Base-by-base conservation (phyloP, 2,329 filamentous ascomycete species). In the Penicillium hordei region DNA sequence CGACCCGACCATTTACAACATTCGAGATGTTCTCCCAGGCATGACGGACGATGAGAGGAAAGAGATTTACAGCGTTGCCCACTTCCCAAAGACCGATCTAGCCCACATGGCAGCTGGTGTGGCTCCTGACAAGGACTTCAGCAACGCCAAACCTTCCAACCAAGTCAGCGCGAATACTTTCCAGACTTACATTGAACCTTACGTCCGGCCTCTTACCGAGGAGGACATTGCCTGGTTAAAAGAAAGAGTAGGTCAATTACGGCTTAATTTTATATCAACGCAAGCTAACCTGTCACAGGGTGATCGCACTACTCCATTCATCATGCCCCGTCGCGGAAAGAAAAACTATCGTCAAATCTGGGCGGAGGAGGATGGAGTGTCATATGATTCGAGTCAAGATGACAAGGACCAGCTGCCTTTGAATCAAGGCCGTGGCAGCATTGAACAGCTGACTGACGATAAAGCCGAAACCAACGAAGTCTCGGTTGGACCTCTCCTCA, bases 101-200 rank as follows among this genome's bases (percentile, higher is more conserved):
- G 83, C 87, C 57, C 88, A 97, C 70, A 81, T 94, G 65, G 95
- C 96, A 62, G 89, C 93, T 12, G 94, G 94, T 48, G 87, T 89
- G 39, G 90, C 93, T 1, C 93, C 94, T 1, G 93, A 97, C 74
- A 92, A 91, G 72, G 94, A 99, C 77, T 97, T 97, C 70, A 97
- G 91, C 72, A 96, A 86, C 71, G 89, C 91, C 34, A 99, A 97
- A 72, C 92, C 93, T 5, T 88, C 88, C 21, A 96, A 93, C 68
- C 94, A 99, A 78, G 94, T 97, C 73, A 93, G 90, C 72, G 94
- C 94, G 64, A 89, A 86, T 56, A 96, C 93, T 1, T 99, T 99
- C 75, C 88, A 89, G n/a, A 87, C 89, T 6, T 96, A 94, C 71
- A 84, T 95, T 54, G 94, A 99, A 62, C 91, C 93, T 0, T 97